Base-by-base conservation (phyloP, 2,329 filamentous ascomycete genomes). In the Exutisphaerella laricina region DNA sequence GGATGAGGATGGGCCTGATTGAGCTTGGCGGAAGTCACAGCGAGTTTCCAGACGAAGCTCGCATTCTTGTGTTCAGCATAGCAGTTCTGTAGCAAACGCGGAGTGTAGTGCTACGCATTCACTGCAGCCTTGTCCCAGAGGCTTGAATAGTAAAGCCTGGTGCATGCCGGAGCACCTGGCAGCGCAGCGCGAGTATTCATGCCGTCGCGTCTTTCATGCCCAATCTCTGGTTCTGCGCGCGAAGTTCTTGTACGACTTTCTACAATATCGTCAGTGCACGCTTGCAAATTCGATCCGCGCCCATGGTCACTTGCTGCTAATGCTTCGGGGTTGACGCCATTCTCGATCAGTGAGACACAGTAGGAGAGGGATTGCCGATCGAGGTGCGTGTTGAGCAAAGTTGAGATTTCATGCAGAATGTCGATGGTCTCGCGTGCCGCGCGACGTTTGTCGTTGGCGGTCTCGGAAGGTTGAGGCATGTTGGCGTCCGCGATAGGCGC, bases 301-400 rank as follows among this genome's bases (percentile, higher is more conserved):
- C n/a, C 14, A 4, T 23, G 9, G n/a, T 14, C 8, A 70, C 87
- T 61, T 75, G 97, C 92, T 17, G 90, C 89, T 22, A 98, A 72
- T 1, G 90, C 92, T 64, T 97, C 90, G 0, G 92, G 92, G 61
- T 95, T 95, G 21, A 97, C 88, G 10, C 92, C 92, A 61, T 95
- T 95, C 68, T 98, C 92, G 56, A 98, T 94, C 66, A 98, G 78
- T 41, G 88, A 95, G 47, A 97, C 90, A 67, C 92, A 98, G 50
- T 96, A 86, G 3, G 89, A 95, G 13, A 98, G 74, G 14, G 89
- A 88, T 41, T 88, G 84, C 22, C 90, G 82, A 66, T 96, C 89
- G 33, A 98, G 80, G 52, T 94, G 80, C 49, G 90, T 95, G 69
- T 97, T 96, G 53, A 98, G 75, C 41, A 98, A 83, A 30, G 86